A percentile compares a stretch with the other conserved stretches of the same genome.
Conservation (phyloP, 305 asterid genomes). For the Plantago lanceolata region DNA sequence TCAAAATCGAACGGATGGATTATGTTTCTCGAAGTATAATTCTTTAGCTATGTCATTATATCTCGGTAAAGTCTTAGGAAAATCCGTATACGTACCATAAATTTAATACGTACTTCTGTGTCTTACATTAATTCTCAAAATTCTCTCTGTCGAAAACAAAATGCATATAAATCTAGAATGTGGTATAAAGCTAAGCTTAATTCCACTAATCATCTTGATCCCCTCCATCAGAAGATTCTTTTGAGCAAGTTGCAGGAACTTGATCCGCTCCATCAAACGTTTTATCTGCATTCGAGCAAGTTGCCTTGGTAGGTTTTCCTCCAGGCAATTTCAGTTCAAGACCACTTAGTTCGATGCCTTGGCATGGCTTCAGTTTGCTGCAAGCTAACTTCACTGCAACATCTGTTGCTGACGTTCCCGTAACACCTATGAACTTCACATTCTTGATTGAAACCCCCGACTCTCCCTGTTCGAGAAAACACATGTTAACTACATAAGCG, state of each 20-base stretch:
- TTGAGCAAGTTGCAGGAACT: conserved; percentile 7
- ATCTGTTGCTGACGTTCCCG: conserved; percentile 17
- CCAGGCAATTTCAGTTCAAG: conserved; percentile 6
- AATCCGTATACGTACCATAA: no score
- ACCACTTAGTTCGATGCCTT: conserved; percentile 8
- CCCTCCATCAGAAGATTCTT: no score
- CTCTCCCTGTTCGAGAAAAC: background rate
- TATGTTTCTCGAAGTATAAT: no score
- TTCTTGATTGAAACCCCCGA: conserved; percentile 17
- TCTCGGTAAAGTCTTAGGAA: no score
- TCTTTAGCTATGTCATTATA: no score
- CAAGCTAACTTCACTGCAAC: conserved; percentile 17
- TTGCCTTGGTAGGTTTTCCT: conserved; percentile 16
- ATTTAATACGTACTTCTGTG: no score
- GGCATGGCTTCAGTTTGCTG: conserved; percentile 21
- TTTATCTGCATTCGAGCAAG: conserved; percentile 11
- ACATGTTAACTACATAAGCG: background rate
- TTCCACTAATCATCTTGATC: background rate
- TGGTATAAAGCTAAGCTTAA: background rate
- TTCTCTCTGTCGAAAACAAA: no score
- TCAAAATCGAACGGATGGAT: no score
- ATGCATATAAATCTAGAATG: no score
- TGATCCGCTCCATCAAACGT: conserved; percentile 3
- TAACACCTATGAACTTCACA: conserved; percentile 20
- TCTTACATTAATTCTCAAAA: no score